These are phyloP conservation scores for Hygrophoropsis aurantiaca DNA, from an alignment of 768 basidiomycete species.

Conservation along the genomic window DNA sequence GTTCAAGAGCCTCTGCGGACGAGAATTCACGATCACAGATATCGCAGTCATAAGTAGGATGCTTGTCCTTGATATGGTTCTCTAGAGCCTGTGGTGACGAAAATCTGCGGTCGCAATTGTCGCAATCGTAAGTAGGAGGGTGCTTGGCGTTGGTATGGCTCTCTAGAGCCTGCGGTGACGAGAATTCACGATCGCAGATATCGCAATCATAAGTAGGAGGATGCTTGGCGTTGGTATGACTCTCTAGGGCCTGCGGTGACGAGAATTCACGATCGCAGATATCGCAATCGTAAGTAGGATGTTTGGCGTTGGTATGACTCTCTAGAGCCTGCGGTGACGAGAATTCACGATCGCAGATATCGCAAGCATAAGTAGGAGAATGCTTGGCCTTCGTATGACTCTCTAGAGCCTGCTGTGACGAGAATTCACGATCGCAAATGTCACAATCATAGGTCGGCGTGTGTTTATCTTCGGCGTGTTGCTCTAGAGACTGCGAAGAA, in stretches of 20 bases:
- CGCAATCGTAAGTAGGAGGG: conserved; percentile 7
- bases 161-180: neutral
- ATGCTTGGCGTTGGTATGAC: conserved; percentile 15
- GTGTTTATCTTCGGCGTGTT: conserved; percentile 12
- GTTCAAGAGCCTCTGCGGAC: conserved; percentile 1
- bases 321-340: neutral
- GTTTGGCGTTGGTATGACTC: conserved; percentile 1
- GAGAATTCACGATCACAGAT: conserved; percentile 6
- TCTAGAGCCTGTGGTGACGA: conserved; percentile 6
- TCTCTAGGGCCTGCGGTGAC: conserved; percentile 11
- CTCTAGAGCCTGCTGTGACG: conserved; percentile 10
- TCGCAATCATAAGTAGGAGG: neutral
- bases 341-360: neutral
- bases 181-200: neutral
- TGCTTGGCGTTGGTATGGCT: neutral
- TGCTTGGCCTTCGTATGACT: conserved; percentile 15
- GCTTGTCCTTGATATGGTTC: conserved; percentile 12
- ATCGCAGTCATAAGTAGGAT: conserved; percentile 4
- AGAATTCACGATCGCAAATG: conserved; percentile 7
- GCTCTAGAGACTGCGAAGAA: neutral
- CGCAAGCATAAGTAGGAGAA: neutral
- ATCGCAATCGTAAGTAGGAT: conserved; percentile 1
- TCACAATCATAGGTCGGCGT: neutral
- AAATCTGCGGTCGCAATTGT: conserved; percentile 9
- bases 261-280: conserved; percentile 6